Conservation (phyloP, 768 basidiomycete genomes). For the Sarcodon aspratus region DNA sequence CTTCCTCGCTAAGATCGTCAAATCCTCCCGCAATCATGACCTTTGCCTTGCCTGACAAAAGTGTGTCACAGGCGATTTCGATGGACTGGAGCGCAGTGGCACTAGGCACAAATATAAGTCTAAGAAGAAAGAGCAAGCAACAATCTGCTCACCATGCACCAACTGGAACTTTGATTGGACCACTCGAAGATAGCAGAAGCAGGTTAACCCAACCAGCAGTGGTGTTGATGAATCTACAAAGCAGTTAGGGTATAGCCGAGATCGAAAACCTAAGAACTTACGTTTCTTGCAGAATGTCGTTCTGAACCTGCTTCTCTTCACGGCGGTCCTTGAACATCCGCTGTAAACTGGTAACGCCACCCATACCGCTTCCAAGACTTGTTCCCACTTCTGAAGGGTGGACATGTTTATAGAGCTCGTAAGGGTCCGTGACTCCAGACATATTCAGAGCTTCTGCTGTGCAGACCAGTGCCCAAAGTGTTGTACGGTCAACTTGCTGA, state of each 20-base stretch:
- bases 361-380: conserved; percentile 94
- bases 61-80: conserved; percentile 95
- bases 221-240: conserved; percentile 88
- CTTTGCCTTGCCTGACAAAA: conserved; percentile 93
- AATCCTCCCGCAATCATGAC: conserved; percentile 99
- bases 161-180: conserved; percentile 98
- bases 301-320: conserved; percentile 97
- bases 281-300: conserved; percentile 98
- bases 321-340: conserved; percentile 99
- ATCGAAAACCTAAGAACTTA: conserved; percentile 30
- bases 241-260: background rate
- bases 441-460: conserved; percentile 93
- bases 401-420: conserved; percentile 93
- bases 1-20: conserved; percentile 97
- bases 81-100: conserved; percentile 97
- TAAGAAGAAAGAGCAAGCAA: background rate
- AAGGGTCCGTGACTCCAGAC: conserved; percentile 96
- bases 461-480: conserved; percentile 90
- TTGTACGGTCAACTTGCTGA: conserved; percentile 85
- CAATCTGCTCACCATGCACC: conserved; percentile 73
- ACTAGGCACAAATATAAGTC: conserved; percentile 24
- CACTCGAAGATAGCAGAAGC: conserved; percentile 87
- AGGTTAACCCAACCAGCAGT: conserved; percentile 98
- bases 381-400: conserved; percentile 97
- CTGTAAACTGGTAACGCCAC: conserved; percentile 80